phyloP scores from a whole-genome alignment of 2,329 filamentous ascomycete species.

The Didymella exigua region DNA sequence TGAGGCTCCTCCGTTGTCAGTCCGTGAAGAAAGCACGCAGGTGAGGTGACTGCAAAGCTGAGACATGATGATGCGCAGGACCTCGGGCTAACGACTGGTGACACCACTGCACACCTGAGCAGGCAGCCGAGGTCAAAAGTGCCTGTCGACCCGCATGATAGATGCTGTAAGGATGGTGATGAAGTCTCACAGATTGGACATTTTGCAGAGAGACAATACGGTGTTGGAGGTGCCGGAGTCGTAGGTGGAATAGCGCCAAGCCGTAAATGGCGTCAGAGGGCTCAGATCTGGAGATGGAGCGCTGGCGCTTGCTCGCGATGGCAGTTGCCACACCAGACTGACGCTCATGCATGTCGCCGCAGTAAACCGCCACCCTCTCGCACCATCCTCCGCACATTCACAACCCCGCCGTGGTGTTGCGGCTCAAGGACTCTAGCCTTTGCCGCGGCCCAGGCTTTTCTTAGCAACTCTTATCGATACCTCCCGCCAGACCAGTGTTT shows the following conservation, averaged over 20 bases:
- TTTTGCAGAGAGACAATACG: neutral
- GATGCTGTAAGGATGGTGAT: neutral
- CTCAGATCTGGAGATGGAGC: slow-evolving; percentile 3
- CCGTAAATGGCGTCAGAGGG: slow-evolving; percentile 13
- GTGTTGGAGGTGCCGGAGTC: slow-evolving; percentile 1
- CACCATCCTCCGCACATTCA: slow-evolving; percentile 2
- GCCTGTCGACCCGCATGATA: neutral
- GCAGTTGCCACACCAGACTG: slow-evolving; percentile 3
- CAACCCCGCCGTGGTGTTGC: slow-evolving; percentile 15
- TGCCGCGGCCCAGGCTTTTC: slow-evolving; percentile 16
- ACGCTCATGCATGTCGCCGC: slow-evolving; percentile 6
- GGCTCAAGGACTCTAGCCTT: slow-evolving; percentile 15
- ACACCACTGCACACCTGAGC: neutral
- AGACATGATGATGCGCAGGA: neutral
- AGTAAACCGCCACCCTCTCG: neutral
- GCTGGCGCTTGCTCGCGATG: neutral
- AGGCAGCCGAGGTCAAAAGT: neutral
- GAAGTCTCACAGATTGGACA: neutral
- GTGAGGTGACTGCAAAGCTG: neutral
- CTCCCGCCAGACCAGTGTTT: slow-evolving; percentile 1
- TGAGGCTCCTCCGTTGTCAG: neutral
- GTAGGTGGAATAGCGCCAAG: slow-evolving; percentile 1
- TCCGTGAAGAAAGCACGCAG: neutral
- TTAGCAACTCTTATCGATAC: slow-evolving; percentile 28
- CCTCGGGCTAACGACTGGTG: slow-evolving; percentile 2